Conservation (phyloP, 2,329 filamentous ascomycete species). For the Cytospora paraplurivora region DNA sequence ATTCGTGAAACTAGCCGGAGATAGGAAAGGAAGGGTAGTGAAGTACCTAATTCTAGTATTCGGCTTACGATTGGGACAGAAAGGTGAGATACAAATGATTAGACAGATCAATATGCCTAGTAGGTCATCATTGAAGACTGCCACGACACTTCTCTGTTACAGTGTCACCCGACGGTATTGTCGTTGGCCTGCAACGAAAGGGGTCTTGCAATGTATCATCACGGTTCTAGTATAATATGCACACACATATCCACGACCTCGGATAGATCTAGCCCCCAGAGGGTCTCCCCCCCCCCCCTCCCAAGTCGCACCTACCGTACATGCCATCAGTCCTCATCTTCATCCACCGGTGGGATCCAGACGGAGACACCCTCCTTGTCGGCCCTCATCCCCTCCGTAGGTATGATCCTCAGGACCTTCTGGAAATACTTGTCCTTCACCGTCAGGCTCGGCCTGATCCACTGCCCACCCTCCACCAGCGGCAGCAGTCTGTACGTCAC, state of each 20-base stretch:
- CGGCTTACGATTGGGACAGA: not conserved
- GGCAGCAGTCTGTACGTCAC: slow-evolving; percentile 77
- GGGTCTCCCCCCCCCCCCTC: too few species aligned
- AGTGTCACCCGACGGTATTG: not conserved
- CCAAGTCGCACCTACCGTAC: not conserved
- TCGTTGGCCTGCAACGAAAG: not conserved
- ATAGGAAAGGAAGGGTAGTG: too few species aligned
- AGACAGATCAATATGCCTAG: not conserved
- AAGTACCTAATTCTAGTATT: too few species aligned
- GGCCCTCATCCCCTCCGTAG: slow-evolving; percentile 71
- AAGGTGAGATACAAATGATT: not conserved
- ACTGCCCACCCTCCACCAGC: slow-evolving; percentile 58
- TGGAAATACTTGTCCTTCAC: slow-evolving; percentile 93
- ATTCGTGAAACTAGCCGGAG: too few species aligned
- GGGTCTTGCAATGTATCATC: not conserved
- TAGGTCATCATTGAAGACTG: not conserved
- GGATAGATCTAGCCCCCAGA: not conserved
- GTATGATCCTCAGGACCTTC: slow-evolving; percentile 79
- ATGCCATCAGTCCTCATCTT: slow-evolving; percentile 27
- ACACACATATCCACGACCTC: not conserved
- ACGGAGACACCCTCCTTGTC: slow-evolving; percentile 66
- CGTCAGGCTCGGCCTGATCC: slow-evolving; percentile 71
- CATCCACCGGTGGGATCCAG: slow-evolving; percentile 54
- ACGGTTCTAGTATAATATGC: not conserved
- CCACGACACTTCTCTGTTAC: not conserved